These are phyloP conservation scores for Porogramme epimiltina DNA, from an alignment of 1,284 basidiomycete species.

Conservation along the genomic window DNA sequence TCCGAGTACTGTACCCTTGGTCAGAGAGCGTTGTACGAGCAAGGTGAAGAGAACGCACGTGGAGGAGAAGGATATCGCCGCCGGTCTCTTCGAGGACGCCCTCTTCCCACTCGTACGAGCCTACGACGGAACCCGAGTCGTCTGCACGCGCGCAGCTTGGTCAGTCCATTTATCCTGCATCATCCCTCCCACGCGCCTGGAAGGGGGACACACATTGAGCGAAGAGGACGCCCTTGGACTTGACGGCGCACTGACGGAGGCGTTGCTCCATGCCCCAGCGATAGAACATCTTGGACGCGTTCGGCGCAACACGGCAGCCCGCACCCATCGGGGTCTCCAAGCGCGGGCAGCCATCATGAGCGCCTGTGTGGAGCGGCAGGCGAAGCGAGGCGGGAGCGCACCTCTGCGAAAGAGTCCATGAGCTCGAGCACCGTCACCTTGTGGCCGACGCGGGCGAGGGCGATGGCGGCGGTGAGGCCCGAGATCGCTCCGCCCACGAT, in stretches of 20 bases:
- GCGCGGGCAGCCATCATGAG: too few species aligned
- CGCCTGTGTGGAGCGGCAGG: neutral
- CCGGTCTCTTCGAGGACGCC: constrained; percentile 55
- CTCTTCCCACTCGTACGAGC: constrained; percentile 50
- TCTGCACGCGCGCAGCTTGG: neutral
- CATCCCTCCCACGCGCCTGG: neutral
- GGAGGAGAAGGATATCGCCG: constrained; percentile 47
- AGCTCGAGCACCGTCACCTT: constrained; percentile 32
- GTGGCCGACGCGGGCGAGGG: constrained; percentile 32
- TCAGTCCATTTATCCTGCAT: neutral
- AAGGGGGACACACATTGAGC: constrained; percentile 11
- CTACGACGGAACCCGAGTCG: constrained; percentile 30
- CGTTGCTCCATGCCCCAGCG: constrained; percentile 33
- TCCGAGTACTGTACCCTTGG: constrained; percentile 43
- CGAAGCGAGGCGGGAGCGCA: constrained; percentile 6
- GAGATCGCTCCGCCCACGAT: constrained; percentile 33
- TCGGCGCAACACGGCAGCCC: constrained; percentile 31
- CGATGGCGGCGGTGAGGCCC: constrained; percentile 32
- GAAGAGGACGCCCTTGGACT: constrained; percentile 17
- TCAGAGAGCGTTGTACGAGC: neutral
- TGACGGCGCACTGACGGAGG: constrained; percentile 14
- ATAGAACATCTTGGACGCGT: constrained; percentile 28
- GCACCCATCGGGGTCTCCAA: constrained; percentile 22
- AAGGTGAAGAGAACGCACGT: constrained; percentile 20
- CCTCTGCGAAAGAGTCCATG: constrained; percentile 19